Conservation (phyloP, 2,329 filamentous ascomycete species). For the Sclerotinia minor region DNA sequence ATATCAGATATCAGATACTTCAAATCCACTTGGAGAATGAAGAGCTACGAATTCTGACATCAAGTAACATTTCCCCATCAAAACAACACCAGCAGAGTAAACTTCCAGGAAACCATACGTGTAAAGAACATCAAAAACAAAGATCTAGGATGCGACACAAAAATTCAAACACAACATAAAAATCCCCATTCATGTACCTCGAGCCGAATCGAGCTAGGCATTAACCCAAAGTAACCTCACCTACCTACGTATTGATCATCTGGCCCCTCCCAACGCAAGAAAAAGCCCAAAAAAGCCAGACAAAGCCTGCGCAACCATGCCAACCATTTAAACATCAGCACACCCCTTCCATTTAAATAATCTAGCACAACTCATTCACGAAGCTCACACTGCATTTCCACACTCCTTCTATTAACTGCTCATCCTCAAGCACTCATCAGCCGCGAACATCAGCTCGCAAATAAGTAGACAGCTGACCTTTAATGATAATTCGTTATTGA, state of each 20-base stretch:
- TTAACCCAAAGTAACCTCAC: too few relatives aligned
- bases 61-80: not conserved
- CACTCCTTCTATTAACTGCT: not conserved
- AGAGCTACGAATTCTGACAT: not conserved
- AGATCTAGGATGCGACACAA: not conserved
- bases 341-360: not conserved
- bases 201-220: slow-evolving; percentile 10
- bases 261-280: not conserved
- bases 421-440: slow-evolving; percentile 17
- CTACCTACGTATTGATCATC: not conserved
- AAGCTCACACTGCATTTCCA: slow-evolving; percentile 10
- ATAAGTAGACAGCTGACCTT: slow-evolving; percentile 16
- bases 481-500: too few relatives aligned
- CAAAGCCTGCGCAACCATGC: not conserved
- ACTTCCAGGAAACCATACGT: not conserved
- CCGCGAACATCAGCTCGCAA: slow-evolving; percentile 18
- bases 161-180: not conserved
- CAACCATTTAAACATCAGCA: slow-evolving; percentile 1
- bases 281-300: not conserved
- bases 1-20: not conserved
- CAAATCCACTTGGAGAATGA: not conserved
- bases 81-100: not conserved
- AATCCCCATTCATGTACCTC: not conserved
- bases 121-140: not conserved
- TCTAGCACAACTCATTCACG: not conserved